Percentiles rank a stretch among this genome's conserved stretches.
phyloP scores from a whole-genome alignment of 495 filamentous ascomycete genomes.

The Penicillium roqueforti region DNA sequence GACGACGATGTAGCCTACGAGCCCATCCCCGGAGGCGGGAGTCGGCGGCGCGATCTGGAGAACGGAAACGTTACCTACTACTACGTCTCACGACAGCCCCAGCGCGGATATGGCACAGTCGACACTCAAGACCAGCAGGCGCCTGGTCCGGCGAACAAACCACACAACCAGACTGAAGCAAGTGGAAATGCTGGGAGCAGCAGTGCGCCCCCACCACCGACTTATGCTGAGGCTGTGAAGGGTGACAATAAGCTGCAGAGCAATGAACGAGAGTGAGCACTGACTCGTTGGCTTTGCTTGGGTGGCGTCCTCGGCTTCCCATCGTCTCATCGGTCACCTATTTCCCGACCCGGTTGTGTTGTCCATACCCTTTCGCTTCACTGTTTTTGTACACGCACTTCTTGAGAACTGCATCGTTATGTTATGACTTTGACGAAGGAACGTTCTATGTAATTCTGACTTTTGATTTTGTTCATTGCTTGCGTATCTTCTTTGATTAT shows the following conservation, averaged over 20 bases:
- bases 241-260: constrained; percentile 87
- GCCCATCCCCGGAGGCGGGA: constrained; percentile 50
- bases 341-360: not conserved
- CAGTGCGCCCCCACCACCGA: constrained; percentile 57
- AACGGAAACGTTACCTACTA: constrained; percentile 62
- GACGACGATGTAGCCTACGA: constrained; percentile 59
- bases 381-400: not conserved
- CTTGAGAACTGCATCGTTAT: constrained; percentile 3
- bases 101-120: constrained; percentile 40
- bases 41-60: constrained; percentile 40
- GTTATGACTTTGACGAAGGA: constrained; percentile 13
- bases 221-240: constrained; percentile 79
- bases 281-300: not conserved
- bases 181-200: constrained; percentile 18
- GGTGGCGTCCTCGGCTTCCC: not conserved
- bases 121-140: constrained; percentile 23
- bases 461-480: not conserved
- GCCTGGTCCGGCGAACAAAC: constrained; percentile 14
- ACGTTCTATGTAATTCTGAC: constrained; percentile 13
- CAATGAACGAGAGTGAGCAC: constrained; percentile 45
- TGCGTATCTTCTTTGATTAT: not conserved
- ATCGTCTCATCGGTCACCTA: not conserved
- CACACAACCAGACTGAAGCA: constrained; percentile 25
- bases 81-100: constrained; percentile 55
- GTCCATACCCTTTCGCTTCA: not conserved